These are phyloP conservation scores for Bolboschoenus planiculmis DNA, from an alignment of 176 grass and related monocot genomes.

Conservation along the genomic window DNA sequence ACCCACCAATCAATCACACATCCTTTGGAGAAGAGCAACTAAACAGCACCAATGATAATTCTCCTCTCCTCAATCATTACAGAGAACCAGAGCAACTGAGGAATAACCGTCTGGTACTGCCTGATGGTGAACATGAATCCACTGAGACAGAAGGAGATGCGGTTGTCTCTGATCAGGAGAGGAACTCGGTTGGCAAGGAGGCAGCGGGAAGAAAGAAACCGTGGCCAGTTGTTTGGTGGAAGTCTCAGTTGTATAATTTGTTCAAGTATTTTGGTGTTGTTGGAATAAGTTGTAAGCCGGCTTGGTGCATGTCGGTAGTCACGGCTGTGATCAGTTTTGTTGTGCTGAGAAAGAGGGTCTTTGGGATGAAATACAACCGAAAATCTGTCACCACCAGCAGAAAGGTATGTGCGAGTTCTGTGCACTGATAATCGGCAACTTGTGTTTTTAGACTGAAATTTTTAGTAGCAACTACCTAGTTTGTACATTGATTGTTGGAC, in stretches of 20 bases:
- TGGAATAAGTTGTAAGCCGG: slow-evolving; percentile 14
- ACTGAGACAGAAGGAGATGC: background rate
- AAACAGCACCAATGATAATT: background rate
- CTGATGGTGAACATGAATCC: background rate
- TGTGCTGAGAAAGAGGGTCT: slow-evolving; percentile 27
- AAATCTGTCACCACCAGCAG: background rate
- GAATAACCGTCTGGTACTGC: background rate
- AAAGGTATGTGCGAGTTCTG: slow-evolving; percentile 6
- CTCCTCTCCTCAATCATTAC: background rate
- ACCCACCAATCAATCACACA: background rate
- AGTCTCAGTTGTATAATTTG: slow-evolving; percentile 16
- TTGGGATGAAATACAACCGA: slow-evolving; percentile 11
- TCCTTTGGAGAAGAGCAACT: background rate
- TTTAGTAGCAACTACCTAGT: background rate
- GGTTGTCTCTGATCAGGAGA: background rate
- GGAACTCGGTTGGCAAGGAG: background rate
- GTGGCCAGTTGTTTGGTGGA: slow-evolving; percentile 21
- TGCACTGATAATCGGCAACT: background rate
- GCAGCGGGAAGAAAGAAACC: background rate
- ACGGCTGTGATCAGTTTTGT: slow-evolving; percentile 23
- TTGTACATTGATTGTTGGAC: background rate
- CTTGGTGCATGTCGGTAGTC: slow-evolving; percentile 26
- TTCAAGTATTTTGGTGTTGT: slow-evolving; percentile 2
- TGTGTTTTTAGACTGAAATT: background rate
- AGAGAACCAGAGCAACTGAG: slow-evolving; percentile 11